A percentile compares a stretch with the other conserved stretches of the same genome.
phyloP scores from a whole-genome alignment of 2,329 filamentous ascomycete genomes.

The Ceratocystis eucalypticola region DNA sequence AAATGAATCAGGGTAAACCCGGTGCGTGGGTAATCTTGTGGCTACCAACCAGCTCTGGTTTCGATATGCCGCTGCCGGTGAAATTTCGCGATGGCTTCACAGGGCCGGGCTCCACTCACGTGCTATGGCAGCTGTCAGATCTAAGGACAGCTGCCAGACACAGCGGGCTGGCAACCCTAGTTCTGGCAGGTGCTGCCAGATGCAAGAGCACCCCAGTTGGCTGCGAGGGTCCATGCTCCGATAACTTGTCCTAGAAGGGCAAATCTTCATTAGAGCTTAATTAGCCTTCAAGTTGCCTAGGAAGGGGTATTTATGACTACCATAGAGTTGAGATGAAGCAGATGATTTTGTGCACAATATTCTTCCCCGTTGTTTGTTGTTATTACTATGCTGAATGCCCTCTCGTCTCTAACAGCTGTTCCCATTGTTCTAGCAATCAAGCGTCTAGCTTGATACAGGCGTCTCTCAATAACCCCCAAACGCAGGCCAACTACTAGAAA shows the following conservation, averaged over 20 bases:
- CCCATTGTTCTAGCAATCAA: too few relatives aligned
- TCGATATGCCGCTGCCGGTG: neutral
- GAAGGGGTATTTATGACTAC: neutral
- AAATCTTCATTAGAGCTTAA: neutral
- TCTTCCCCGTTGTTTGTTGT: too few relatives aligned
- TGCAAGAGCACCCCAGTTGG: neutral
- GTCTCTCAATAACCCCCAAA: too few relatives aligned
- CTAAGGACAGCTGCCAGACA: neutral
- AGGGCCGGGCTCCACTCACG: conserved; percentile 17
- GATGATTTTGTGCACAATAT: too few relatives aligned
- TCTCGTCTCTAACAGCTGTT: too few relatives aligned
- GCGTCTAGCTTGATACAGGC: too few relatives aligned
- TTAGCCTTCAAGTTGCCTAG: neutral
- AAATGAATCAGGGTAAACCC: neutral
- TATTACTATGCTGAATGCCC: too few relatives aligned
- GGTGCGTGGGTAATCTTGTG: conserved; percentile 7
- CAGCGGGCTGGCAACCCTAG: neutral
- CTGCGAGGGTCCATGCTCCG: neutral
- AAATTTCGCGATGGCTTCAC: conserved; percentile 19
- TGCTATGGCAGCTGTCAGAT: conserved; percentile 9
- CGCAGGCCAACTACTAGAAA: too few relatives aligned
- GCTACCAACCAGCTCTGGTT: neutral
- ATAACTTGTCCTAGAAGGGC: neutral
- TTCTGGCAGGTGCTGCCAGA: neutral
- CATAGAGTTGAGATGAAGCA: neutral